Evolutionary conservation across 1,284 basidiomycete genomes (phyloP).

Genomic region (Leccinum solheimii): DNA sequence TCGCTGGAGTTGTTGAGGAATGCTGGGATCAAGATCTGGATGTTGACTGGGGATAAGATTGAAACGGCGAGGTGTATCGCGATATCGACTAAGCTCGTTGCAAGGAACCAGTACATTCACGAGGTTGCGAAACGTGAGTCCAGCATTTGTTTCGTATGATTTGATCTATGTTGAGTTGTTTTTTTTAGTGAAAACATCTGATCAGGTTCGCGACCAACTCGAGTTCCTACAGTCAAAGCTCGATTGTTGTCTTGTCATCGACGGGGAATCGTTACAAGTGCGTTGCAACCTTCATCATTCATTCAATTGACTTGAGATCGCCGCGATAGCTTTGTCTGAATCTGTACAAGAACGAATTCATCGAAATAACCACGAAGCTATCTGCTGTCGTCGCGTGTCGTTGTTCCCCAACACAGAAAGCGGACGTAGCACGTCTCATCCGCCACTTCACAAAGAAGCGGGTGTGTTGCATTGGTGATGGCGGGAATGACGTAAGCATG

Average conservation of each 20-base stretch:
- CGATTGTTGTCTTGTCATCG: constrained; percentile 97
- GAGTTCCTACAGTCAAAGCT: constrained; percentile 94
- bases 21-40: constrained; percentile 99
- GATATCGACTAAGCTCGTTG: constrained; percentile 94
- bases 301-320: constrained; percentile 1
- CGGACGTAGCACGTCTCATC: constrained; percentile 93
- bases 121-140: constrained; percentile 89
- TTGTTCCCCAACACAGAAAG: constrained; percentile 98
- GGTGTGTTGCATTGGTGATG: constrained; percentile 97
- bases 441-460: constrained; percentile 88
- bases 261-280: constrained; percentile 95
- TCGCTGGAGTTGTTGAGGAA: constrained; percentile 93
- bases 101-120: constrained; percentile 96
- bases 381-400: constrained; percentile 97
- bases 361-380: constrained; percentile 93
- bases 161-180: constrained; percentile 6
- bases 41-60: constrained; percentile 99
- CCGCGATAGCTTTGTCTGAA: constrained; percentile 77
- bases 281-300: constrained; percentile 10
- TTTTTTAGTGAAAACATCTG: constrained; percentile 73
- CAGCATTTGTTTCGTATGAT: neutral
- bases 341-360: constrained; percentile 90
- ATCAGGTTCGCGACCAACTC: constrained; percentile 86
- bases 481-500: constrained; percentile 96
- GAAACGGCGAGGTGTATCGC: constrained; percentile 99